Conservation (phyloP, 345 rosid species). For the Lagerstroemia speciosa region DNA sequence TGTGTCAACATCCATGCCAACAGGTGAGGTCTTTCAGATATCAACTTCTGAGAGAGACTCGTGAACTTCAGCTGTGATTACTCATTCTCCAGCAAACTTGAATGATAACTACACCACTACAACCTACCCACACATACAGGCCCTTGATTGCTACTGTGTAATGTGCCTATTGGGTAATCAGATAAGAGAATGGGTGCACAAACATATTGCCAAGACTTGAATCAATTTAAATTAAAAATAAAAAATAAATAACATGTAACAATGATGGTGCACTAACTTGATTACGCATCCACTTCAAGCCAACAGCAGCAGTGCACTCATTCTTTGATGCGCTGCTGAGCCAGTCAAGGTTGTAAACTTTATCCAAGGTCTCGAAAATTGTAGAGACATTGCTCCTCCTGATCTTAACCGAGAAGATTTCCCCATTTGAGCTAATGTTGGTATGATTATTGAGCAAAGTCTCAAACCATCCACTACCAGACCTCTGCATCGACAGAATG, state of each 20-base stretch:
- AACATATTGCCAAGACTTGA: neutral
- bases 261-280: conserved; percentile 42
- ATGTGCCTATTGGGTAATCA: neutral
- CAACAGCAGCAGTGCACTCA: conserved; percentile 93
- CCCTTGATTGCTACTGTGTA: neutral
- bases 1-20: neutral
- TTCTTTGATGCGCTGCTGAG: conserved; percentile 91
- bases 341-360: conserved; percentile 84
- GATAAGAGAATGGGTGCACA: neutral
- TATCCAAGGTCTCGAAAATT: conserved; percentile 72
- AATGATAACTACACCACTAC: neutral
- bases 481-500: conserved; percentile 97
- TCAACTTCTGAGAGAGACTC: neutral
- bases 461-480: conserved; percentile 99
- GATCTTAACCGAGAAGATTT: conserved; percentile 84
- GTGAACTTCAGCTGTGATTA: neutral
- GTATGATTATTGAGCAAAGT: conserved; percentile 89
- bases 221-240: neutral
- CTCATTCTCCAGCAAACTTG: neutral
- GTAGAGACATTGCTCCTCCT: conserved; percentile 71
- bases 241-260: neutral
- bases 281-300: conserved; percentile 99
- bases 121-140: neutral
- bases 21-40: neutral
- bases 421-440: conserved; percentile 94